Evolutionary conservation across 306 rosid genomes (phyloP).

Genomic region (Malus orientalis): DNA sequence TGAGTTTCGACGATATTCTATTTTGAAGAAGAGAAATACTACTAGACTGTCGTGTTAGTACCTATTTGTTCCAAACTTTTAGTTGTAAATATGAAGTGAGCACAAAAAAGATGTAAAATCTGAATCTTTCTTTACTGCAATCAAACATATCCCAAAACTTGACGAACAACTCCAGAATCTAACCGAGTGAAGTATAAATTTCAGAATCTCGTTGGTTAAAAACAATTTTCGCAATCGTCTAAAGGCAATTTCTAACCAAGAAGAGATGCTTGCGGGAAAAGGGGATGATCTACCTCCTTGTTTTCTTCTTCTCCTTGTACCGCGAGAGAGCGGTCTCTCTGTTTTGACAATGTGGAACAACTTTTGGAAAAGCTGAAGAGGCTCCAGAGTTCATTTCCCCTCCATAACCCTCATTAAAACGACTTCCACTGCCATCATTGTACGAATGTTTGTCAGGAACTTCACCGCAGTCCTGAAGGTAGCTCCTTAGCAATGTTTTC

Average conservation of each 20-base stretch:
- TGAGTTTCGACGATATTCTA: too few species aligned
- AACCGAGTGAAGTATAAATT: neutral
- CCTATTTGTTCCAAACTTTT: neutral
- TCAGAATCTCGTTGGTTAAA: neutral
- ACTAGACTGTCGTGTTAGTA: too few species aligned
- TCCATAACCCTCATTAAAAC: conserved; percentile 17
- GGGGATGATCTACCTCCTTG: conserved; percentile 55
- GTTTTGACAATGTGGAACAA: conserved; percentile 42
- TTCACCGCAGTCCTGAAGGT: conserved; percentile 25
- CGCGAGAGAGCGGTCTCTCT: conserved; percentile 77
- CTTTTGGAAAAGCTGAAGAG: conserved; percentile 29
- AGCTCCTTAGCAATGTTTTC: conserved; percentile 16
- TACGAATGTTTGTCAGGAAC: conserved; percentile 29
- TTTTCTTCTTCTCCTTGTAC: conserved; percentile 85
- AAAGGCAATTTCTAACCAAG: neutral
- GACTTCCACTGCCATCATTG: conserved; percentile 19
- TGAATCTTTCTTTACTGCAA: neutral
- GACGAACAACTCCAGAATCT: neutral
- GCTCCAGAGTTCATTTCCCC: conserved; percentile 22
- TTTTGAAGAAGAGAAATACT: too few species aligned
- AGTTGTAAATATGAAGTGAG: neutral
- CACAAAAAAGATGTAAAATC: neutral
- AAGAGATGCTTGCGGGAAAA: neutral
- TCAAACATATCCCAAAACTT: neutral
- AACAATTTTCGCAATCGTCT: neutral